Conservation (phyloP, 192 early-diverging fungal genomes). For the Entomortierella lignicola region DNA sequence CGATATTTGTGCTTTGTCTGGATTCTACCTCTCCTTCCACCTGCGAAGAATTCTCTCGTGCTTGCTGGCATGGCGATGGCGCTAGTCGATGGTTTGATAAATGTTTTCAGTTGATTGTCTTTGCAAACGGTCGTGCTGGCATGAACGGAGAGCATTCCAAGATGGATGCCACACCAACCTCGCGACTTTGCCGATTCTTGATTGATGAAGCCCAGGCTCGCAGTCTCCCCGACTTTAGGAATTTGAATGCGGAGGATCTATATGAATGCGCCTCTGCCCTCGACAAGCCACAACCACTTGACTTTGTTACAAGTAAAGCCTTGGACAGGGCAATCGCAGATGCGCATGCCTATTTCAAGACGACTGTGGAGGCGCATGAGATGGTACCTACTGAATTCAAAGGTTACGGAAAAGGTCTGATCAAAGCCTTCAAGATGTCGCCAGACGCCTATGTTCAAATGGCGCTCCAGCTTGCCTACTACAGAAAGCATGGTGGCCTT, state of each 20-base stretch:
- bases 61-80: slow-evolving; percentile 85
- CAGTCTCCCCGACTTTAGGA: slow-evolving; percentile 26
- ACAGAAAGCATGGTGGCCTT: slow-evolving; percentile 71
- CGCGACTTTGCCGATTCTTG: slow-evolving; percentile 75
- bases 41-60: slow-evolving; percentile 75
- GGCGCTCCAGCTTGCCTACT: slow-evolving; percentile 87
- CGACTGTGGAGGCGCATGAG: slow-evolving; percentile 70
- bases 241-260: slow-evolving; percentile 49
- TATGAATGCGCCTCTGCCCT: slow-evolving; percentile 39
- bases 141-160: slow-evolving; percentile 69
- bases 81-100: slow-evolving; percentile 95
- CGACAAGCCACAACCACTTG: slow-evolving; percentile 62
- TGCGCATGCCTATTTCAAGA: slow-evolving; percentile 75
- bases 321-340: slow-evolving; percentile 64
- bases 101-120: slow-evolving; percentile 71
- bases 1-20: slow-evolving; percentile 82
- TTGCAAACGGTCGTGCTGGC: slow-evolving; percentile 77
- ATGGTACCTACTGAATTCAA: slow-evolving; percentile 74
- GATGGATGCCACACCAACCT: slow-evolving; percentile 87
- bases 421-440: slow-evolving; percentile 58
- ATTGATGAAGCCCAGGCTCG: slow-evolving; percentile 63
- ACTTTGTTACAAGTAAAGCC: slow-evolving; percentile 63
- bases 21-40: slow-evolving; percentile 78
- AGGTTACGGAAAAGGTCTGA: slow-evolving; percentile 73
- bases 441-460: slow-evolving; percentile 94